phyloP scores from a whole-genome alignment of 768 basidiomycete species.

The Boletus rubescentipes region DNA sequence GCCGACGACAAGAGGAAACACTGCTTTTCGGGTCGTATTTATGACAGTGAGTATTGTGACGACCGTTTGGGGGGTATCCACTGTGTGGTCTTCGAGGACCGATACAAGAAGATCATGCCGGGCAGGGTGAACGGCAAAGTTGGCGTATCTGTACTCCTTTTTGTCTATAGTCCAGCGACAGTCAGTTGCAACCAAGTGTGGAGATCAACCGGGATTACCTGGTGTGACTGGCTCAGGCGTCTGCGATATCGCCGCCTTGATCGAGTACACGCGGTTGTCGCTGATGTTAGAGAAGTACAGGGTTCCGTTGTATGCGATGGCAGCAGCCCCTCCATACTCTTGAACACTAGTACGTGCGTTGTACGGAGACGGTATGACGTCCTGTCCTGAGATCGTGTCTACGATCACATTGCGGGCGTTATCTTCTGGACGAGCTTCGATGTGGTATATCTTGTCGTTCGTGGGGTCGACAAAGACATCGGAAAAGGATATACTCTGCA shows the following conservation, averaged over 20 bases:
- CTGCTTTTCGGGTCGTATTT: slow-evolving; percentile 42
- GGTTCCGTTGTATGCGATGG: slow-evolving; percentile 47
- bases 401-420: slow-evolving; percentile 58
- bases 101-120: slow-evolving; percentile 55
- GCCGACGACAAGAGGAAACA: slow-evolving; percentile 50
- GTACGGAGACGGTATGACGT: slow-evolving; percentile 55
- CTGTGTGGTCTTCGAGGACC: slow-evolving; percentile 71
- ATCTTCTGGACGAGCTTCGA: slow-evolving; percentile 60
- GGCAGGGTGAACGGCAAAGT: slow-evolving; percentile 57
- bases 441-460: slow-evolving; percentile 47
- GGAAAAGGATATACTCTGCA: slow-evolving; percentile 30
- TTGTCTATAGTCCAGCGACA: slow-evolving; percentile 8
- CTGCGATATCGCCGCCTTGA: slow-evolving; percentile 26
- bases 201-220: slow-evolving; percentile 39
- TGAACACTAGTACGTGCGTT: slow-evolving; percentile 60
- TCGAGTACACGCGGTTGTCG: slow-evolving; percentile 54
- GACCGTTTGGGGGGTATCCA: slow-evolving; percentile 34
- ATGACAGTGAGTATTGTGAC: slow-evolving; percentile 58
- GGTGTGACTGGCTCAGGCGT: slow-evolving; percentile 53
- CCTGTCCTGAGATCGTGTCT: slow-evolving; percentile 43
- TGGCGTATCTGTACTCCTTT: slow-evolving; percentile 55
- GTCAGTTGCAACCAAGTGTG: not conserved
- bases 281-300: slow-evolving; percentile 59
- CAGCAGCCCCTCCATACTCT: slow-evolving; percentile 71
- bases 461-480: slow-evolving; percentile 56